Conservation (phyloP, 2,329 filamentous ascomycete species). For the Fusarium sublunatum region DNA sequence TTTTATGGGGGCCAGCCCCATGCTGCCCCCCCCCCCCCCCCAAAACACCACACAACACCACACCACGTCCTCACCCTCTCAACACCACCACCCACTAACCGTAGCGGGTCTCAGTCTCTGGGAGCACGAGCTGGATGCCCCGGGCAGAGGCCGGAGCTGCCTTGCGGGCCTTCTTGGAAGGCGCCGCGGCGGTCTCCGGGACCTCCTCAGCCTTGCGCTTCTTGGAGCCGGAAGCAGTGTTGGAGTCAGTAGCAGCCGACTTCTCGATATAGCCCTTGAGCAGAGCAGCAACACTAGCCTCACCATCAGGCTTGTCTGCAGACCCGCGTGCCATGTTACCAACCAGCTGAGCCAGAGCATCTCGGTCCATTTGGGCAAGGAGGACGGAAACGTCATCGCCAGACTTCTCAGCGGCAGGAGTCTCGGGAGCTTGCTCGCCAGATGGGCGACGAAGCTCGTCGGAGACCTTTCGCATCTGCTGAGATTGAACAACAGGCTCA, state of each 20-base stretch:
- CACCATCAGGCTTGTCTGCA: no score
- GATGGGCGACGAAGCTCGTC: background rate
- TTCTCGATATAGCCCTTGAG: no score
- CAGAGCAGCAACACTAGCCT: no score
- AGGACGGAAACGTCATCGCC: background rate
- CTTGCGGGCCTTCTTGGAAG: slow-evolving; percentile 19
- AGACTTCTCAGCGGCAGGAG: background rate
- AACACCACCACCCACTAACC: background rate
- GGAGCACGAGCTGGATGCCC: background rate
- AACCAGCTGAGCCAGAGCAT: background rate
- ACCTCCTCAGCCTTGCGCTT: slow-evolving; percentile 20
- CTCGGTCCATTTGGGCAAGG: background rate
- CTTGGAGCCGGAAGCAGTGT: background rate
- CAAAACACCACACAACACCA: no score
- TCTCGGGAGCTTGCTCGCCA: background rate
- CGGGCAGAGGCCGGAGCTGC: background rate
- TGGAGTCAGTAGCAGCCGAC: no score
- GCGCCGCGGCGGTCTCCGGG: background rate
- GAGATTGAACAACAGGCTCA: background rate
- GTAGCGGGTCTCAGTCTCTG: slow-evolving; percentile 3
- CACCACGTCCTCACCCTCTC: background rate
- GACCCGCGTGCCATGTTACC: no score
- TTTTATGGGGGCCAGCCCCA: background rate
- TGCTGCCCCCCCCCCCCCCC: background rate
- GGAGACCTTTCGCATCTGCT: slow-evolving; percentile 12